Base-by-base conservation (phyloP, 2,329 filamentous ascomycete genomes). In the Geosmithia putterillii region DNA sequence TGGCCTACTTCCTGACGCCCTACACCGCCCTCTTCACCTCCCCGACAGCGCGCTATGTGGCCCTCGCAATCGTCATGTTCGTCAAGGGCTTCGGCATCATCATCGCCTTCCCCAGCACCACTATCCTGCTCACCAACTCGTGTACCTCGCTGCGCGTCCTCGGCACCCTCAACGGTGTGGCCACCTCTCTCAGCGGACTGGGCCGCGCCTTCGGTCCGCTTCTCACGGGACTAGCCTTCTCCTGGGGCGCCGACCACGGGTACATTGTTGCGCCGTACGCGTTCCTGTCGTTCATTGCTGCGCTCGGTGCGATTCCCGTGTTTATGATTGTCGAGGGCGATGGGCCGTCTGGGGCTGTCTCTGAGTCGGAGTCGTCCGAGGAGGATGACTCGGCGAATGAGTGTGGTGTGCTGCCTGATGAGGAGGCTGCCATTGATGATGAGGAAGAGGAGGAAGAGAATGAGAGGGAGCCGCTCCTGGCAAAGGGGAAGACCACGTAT, bases 121-220 rank as follows among this genome's bases (percentile, higher is more conserved):
- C 86, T 6, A 95, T 96, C 52, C 70, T 96, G 40, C 44, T 43
- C 36, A 43, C 44, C 25, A 46, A 43, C 41, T 42, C 44, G 18
- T 43, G 41, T 10, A 40, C 44, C 19, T 46, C 41, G 15, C 19
- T 43, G 19, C 69, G 74, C 38, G 76, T 94, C 9, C 73, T 96
- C 5, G 89, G 88, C 1, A 95, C 89, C 0, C 65, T 96, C 44
- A 96, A 96, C 55, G 92, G 90, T 3, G 79, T 95, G 47, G 89
- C 87, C 0, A 95, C 89, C 0, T 84, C 82, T 44, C 78, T 89
- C 28, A 83, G 81, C 49, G 88, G 86, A 1, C 61, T 95, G 5
- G 90, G 89, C 2, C 70, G 89, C 41, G 89, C 87, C 1, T 54
- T 74, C 1, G 92, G 92, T 0, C 90, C 92, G 0, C 84, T 85